Evolutionary conservation across 495 filamentous ascomycete genomes (phyloP), one percentile per base, ranked within the genome.

Genomic region (Aspergillus egyptiacus): DNA sequence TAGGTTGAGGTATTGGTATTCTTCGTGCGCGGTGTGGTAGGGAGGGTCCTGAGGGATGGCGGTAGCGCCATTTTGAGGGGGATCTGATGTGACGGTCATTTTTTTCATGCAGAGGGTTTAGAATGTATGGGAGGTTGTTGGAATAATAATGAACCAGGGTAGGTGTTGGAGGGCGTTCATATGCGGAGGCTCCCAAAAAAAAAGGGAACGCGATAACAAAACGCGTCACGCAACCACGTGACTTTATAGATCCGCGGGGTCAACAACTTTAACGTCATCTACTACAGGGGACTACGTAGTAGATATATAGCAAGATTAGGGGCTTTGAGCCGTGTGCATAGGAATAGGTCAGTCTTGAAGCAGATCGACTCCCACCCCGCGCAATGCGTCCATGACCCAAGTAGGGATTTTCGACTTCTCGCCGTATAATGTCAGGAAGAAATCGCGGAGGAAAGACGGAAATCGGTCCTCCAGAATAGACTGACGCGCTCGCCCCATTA

Each of bases 371-470:
- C 87, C 88, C n/a, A 99, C 93, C 0, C 76, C 80, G 24, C 65
- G 75, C 49, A 97, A 64, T n/a, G 94, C 90, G 46, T 79, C 79
- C 7, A 95, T 81, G 1, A 87, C 90, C 93, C 93, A 99, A 0
- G 65, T 62, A 2, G 93, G 93, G 61, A 84, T 87, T 40, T 75
- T 80, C 6, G 70, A 66, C 54, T 76, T 80, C 54, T 85, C 80
- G 40, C 83, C 84, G 64, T 95, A 88, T 42, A 89, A 66, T 32
- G 79, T 75, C 1, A 52, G 67, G 67, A 96, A 97, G 67, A 91
- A 96, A 25, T 79, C 63, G 53, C 70, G 81, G 41, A 96, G 51
- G 60, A 95, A 97, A 5, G 69, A 77, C 11, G 91, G 89, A 67
- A 83, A 96, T 42, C 74, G 65, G 62, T 94, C 89, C 39, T 86